phyloP scores from a whole-genome alignment of 2,329 filamentous ascomycete species.

The Fusarium anthophilum region DNA sequence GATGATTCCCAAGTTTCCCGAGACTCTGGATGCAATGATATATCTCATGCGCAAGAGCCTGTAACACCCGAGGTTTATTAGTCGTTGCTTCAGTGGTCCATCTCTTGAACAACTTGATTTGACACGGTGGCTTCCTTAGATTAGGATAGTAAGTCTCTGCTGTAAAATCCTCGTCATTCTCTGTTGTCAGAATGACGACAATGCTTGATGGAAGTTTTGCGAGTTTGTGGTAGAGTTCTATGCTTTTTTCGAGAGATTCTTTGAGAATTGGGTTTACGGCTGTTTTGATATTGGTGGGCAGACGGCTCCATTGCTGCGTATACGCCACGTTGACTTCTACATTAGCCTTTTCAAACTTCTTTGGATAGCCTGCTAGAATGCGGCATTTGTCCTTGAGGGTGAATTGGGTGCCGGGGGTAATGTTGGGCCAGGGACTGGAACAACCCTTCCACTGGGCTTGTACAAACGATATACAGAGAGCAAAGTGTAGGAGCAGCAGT shows the following conservation, averaged over 20 bases:
- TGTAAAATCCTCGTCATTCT: neutral
- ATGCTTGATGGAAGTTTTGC: conserved; percentile 2
- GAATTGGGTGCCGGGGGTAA: neutral
- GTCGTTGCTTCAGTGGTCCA: conserved; percentile 9
- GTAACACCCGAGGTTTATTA: conserved; percentile 1
- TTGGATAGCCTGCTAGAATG: conserved; percentile 8
- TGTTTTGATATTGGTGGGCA: neutral
- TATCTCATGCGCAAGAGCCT: conserved; percentile 19
- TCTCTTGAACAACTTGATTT: neutral
- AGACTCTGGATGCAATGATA: conserved; percentile 26
- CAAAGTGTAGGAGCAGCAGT: neutral
- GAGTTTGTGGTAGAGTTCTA: conserved; percentile 11
- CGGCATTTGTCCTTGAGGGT: conserved; percentile 16
- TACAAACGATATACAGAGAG: neutral
- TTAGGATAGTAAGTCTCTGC: conserved; percentile 15
- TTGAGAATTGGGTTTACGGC: conserved; percentile 10
- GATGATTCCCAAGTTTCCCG: neutral
- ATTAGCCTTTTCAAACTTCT: neutral
- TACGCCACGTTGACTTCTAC: conserved; percentile 17
- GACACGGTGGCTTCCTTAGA: neutral
- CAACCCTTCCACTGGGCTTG: conserved; percentile 12
- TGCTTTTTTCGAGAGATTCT: neutral
- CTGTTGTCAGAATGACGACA: conserved; percentile 12
- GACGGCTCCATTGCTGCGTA: conserved; percentile 7
- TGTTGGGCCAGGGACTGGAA: neutral